Base-by-base conservation (phyloP, 2,329 filamentous ascomycete species). In the Raffaelea albimanens region DNA sequence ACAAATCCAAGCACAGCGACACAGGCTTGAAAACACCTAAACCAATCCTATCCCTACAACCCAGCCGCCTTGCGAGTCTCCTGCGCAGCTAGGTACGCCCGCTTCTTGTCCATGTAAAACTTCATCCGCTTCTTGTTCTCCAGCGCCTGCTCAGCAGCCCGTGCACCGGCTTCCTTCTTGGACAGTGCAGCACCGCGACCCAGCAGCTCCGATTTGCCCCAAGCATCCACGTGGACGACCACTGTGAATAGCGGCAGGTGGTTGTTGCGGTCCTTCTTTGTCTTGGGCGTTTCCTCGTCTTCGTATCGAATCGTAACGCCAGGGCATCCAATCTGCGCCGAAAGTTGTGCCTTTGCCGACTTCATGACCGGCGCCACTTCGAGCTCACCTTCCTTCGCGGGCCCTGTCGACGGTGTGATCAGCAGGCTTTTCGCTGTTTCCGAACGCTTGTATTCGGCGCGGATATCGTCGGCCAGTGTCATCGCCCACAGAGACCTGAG, bases 401-500 rank as follows among this genome's bases (percentile, higher is more conserved):
- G n/a, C n/a, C n/a, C n/a, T n/a, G n/a, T n/a, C n/a, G n/a, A n/a
- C n/a, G n/a, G n/a, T n/a, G n/a, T n/a, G n/a, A n/a, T n/a, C n/a
- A n/a, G n/a, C n/a, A n/a, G n/a, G n/a, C n/a, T n/a, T n/a, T n/a
- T n/a, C n/a, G n/a, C n/a, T n/a, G n/a, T n/a, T n/a, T n/a, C 55
- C 51, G 39, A 55, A 45, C 51, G 63, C 47, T 46, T 58, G 54
- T 69, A 69, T 52, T 67, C 71, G 34, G 63, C 55, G 18, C 58
- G 58, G 39, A 83, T 77, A 23, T 82, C 71, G 21, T 75, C 65
- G 23, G 68, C 60, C 34, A 94, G 65, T 4, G 76, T 79, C 42
- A 72, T 77, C 4, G 76, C 75, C 88, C 89, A 96, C 1, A 96
- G 68, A 8, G 73, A 67, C 44, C 78, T 82, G 41, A 96, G 67